A percentile compares a stretch with the other conserved stretches of the same genome.
Evolutionary conservation across 768 basidiomycete species (phyloP).

Genomic region (Suillus weaverae): DNA sequence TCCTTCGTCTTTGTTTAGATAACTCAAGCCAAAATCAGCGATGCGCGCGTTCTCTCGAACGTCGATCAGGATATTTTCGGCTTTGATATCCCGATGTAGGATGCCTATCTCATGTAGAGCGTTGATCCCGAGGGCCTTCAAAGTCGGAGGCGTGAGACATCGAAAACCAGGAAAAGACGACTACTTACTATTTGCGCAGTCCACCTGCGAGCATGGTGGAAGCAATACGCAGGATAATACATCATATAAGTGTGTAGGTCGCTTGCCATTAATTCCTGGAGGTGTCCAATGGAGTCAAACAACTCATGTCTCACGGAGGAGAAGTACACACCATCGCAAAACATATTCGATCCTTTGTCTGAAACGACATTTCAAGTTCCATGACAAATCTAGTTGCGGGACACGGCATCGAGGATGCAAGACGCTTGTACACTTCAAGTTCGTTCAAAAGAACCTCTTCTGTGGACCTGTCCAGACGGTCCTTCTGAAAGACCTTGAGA

Average conservation of each 20-base stretch:
- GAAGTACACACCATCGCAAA: constrained; percentile 40
- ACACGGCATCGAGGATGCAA: constrained; percentile 25
- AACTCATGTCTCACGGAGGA: neutral
- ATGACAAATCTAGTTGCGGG: constrained; percentile 39
- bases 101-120: constrained; percentile 59
- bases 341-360: constrained; percentile 29
- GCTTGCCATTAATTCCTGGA: constrained; percentile 41
- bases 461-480: constrained; percentile 14
- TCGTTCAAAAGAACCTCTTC: constrained; percentile 29
- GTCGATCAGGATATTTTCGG: neutral
- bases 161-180: neutral
- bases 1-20: neutral
- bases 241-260: constrained; percentile 36
- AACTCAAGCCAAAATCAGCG: neutral
- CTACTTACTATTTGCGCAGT: constrained; percentile 38
- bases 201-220: constrained; percentile 23
- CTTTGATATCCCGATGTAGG: constrained; percentile 67
- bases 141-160: constrained; percentile 5
- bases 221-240: constrained; percentile 15
- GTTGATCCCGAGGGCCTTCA: constrained; percentile 38
- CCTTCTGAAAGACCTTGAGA: constrained; percentile 36
- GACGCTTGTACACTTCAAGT: constrained; percentile 34
- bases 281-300: neutral
- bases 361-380: constrained; percentile 37
- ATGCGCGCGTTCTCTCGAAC: neutral